Evolutionary conservation across 1,284 basidiomycete genomes (phyloP).

Genomic region (Takashimella koratensis): DNA sequence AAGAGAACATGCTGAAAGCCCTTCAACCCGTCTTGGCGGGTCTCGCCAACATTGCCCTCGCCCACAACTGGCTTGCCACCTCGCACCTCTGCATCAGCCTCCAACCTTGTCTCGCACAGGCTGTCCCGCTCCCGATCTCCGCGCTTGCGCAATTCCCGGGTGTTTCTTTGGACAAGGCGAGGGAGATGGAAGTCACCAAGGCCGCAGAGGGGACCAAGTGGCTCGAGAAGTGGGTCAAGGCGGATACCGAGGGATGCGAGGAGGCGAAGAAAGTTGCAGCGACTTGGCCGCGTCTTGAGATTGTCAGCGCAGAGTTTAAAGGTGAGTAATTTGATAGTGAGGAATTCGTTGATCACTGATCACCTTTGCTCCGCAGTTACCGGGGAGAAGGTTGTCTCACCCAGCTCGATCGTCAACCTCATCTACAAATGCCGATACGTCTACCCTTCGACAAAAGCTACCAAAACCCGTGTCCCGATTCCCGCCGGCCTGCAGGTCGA

Average conservation of each 20-base stretch:
- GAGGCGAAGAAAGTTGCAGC: constrained; percentile 68
- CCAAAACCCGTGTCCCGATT: constrained; percentile 11
- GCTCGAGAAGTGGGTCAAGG: constrained; percentile 49
- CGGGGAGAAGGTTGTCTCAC: constrained; percentile 82
- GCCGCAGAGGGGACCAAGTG: constrained; percentile 56
- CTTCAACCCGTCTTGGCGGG: constrained; percentile 73
- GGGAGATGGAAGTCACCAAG: constrained; percentile 52
- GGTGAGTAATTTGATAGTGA: constrained; percentile 61
- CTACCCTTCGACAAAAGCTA: no score
- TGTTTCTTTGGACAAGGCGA: constrained; percentile 54
- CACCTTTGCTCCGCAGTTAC: constrained; percentile 70
- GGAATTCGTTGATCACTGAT: no score
- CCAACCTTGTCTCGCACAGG: constrained; percentile 81
- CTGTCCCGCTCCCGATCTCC: constrained; percentile 61
- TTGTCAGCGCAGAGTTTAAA: constrained; percentile 83
- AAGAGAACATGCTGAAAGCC: constrained; percentile 64
- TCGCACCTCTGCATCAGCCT: constrained; percentile 76
- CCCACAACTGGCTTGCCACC: constrained; percentile 88
- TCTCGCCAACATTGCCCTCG: constrained; percentile 73
- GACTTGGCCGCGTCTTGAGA: constrained; percentile 71
- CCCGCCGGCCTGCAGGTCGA: constrained; percentile 3
- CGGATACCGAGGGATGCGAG: constrained; percentile 57
- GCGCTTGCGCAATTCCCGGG: constrained; percentile 73
- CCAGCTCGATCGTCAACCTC: constrained; percentile 84
- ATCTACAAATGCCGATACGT: constrained; percentile 61